Base-by-base conservation (phyloP, 192 early-diverging fungal genomes). In the Coemansia sp. region DNA sequence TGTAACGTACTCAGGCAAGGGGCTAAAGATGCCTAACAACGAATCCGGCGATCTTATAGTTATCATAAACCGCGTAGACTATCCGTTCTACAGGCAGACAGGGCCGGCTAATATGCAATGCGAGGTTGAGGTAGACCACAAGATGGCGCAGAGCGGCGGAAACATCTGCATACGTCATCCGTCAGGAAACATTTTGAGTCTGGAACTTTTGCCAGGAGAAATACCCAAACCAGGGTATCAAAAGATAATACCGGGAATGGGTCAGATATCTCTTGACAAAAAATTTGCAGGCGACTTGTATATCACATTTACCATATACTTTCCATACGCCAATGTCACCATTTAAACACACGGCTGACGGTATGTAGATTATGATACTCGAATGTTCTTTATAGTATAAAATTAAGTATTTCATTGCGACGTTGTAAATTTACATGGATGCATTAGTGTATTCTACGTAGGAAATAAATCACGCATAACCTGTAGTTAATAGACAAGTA, bases 41-140 rank as follows among this genome's bases (percentile, higher is more conserved):
- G n/a, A 21, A 15, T 39, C 61, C 17, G 61, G 61, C 5, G 61
- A 64, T 19, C 61, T 64, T 25, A 42, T 64, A 19, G 34, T 64
- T 18, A 64, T 64, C 22, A 34, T 64, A 37, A 64, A 64, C 32
- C 35, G 61, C 14, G 41, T 56, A 4, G 61, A 64, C 18, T 64
- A 64, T 23, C 61, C 61, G 15, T 56, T 64, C 34, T 64, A 29
- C 21, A 27, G 42, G 37, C 53, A 52, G 27, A 15, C 22, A 1
- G 23, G 45, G 6, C 3, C 13, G 0, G 39, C 27, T 17, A 30
- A 64, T 33, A 21, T 64, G 26, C 41, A 50, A 18, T 64, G 61
- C 53, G 55, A 42, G 13, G 33, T 64, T 15, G 61, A 64, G 19
- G 39, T 64, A 25, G 61, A 56, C 30, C 30, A 56, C 18, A 64